Conservation (phyloP, 441 rosid genomes). For the Populus hybrid region DNA sequence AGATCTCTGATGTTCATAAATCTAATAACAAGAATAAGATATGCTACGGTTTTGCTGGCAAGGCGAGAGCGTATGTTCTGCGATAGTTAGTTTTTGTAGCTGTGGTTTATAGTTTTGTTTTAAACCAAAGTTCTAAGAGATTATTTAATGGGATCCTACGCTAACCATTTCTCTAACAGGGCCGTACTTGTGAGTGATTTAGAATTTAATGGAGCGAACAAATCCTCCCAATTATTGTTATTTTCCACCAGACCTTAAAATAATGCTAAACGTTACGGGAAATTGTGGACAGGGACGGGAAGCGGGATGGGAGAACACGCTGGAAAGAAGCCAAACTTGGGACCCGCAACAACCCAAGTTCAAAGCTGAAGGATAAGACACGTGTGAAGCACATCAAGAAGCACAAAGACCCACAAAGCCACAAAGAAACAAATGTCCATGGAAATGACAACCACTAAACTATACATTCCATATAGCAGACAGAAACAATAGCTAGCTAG, state of each 20-base stretch:
- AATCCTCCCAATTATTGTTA: no score
- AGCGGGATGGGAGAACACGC: background rate
- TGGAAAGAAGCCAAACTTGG: constrained; percentile 4
- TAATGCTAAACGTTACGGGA: background rate
- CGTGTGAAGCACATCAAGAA: constrained; percentile 32
- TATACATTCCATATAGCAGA: background rate
- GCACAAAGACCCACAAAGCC: constrained; percentile 33
- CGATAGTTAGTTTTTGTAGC: no score
- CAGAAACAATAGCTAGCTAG: background rate
- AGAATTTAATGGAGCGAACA: no score
- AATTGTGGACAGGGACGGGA: background rate
- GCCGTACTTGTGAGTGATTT: no score
- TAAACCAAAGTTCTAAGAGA: no score
- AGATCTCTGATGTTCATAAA: no score
- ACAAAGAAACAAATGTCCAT: constrained; percentile 31
- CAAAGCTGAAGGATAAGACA: constrained; percentile 29
- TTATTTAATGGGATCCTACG: no score
- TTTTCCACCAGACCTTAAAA: background rate
- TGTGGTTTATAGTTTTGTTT: no score
- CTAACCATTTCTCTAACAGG: no score
- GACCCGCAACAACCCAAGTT: constrained; percentile 20
- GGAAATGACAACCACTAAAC: constrained; percentile 46
- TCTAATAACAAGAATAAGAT: no score
- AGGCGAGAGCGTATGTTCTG: no score
- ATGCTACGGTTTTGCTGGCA: no score